Conservation (phyloP, 306 rosid genomes). For the Albizia julibrissin region DNA sequence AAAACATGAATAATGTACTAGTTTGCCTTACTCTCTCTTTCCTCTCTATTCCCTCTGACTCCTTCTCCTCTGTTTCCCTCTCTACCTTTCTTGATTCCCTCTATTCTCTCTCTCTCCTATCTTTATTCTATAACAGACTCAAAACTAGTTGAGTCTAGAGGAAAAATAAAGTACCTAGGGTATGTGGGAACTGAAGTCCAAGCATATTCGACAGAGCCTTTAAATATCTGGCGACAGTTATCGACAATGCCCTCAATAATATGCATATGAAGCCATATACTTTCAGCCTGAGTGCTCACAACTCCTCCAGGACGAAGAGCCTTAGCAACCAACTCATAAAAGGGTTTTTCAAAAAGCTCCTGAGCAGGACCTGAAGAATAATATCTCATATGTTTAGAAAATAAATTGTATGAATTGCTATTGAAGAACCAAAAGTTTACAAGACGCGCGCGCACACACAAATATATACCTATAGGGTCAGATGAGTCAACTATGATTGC, state of each 20-base stretch:
- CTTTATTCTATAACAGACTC: background rate
- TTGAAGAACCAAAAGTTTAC: background rate
- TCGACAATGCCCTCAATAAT: slow-evolving; percentile 83
- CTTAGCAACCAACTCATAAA: slow-evolving; percentile 69
- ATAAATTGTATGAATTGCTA: background rate
- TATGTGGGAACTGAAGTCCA: slow-evolving; percentile 99
- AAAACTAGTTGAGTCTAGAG: background rate
- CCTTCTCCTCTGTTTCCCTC: too few species aligned
- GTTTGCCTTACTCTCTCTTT: too few species aligned
- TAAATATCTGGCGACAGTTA: slow-evolving; percentile 86
- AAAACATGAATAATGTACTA: background rate
- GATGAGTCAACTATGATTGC: slow-evolving; percentile 96
- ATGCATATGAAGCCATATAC: slow-evolving; percentile 99
- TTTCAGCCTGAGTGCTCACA: slow-evolving; percentile 96
- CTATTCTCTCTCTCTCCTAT: too few species aligned
- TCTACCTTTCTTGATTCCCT: too few species aligned
- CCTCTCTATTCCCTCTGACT: too few species aligned
- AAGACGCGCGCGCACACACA: background rate
- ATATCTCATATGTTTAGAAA: slow-evolving; percentile 21
- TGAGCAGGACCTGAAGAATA: slow-evolving; percentile 83
- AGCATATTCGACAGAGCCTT: slow-evolving; percentile 96
- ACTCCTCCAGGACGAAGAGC: slow-evolving; percentile 99
- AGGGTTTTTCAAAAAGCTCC: slow-evolving; percentile 97
- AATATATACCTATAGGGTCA: slow-evolving; percentile 80
- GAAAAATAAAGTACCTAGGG: slow-evolving; percentile 65